phyloP scores from a whole-genome alignment of 1,139 yeast species.

The Yamadazyma dendronema region DNA sequence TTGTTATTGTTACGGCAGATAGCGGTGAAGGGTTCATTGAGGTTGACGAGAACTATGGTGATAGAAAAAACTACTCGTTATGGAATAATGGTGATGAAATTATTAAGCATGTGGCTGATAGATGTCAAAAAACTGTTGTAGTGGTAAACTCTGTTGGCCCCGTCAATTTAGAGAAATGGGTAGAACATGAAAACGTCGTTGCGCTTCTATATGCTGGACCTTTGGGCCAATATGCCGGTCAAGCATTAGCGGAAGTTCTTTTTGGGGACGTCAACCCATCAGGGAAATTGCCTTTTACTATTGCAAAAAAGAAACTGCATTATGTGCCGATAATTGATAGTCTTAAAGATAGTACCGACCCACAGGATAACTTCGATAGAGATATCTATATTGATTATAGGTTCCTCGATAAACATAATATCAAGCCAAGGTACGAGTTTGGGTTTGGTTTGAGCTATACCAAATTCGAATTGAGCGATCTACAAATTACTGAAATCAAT shows the following conservation, averaged over 20 bases:
- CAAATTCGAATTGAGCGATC: slow-evolving; percentile 39
- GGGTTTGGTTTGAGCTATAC: slow-evolving; percentile 64
- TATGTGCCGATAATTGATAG: slow-evolving; percentile 50
- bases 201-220: slow-evolving; percentile 58
- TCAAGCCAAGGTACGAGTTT: slow-evolving; percentile 58
- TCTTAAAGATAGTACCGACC: slow-evolving; percentile 36
- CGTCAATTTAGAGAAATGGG: slow-evolving; percentile 57
- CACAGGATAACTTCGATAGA: slow-evolving; percentile 49
- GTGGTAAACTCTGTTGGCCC: slow-evolving; percentile 61
- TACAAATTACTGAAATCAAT: slow-evolving; percentile 39
- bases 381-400: slow-evolving; percentile 55
- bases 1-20: slow-evolving; percentile 50
- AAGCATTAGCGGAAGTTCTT: slow-evolving; percentile 40
- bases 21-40: slow-evolving; percentile 62
- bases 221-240: slow-evolving; percentile 53
- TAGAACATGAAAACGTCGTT: slow-evolving; percentile 56
- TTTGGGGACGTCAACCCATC: slow-evolving; percentile 64
- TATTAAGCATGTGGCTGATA: slow-evolving; percentile 46
- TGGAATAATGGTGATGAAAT: slow-evolving; percentile 64
- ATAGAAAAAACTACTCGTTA: slow-evolving; percentile 51
- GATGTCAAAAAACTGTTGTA: slow-evolving; percentile 54
- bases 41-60: slow-evolving; percentile 62
- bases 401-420: slow-evolving; percentile 54
- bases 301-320: slow-evolving; percentile 55
- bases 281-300: slow-evolving; percentile 62